phyloP scores from a whole-genome alignment of 306 rosid genomes.

The Malus sieversii region DNA sequence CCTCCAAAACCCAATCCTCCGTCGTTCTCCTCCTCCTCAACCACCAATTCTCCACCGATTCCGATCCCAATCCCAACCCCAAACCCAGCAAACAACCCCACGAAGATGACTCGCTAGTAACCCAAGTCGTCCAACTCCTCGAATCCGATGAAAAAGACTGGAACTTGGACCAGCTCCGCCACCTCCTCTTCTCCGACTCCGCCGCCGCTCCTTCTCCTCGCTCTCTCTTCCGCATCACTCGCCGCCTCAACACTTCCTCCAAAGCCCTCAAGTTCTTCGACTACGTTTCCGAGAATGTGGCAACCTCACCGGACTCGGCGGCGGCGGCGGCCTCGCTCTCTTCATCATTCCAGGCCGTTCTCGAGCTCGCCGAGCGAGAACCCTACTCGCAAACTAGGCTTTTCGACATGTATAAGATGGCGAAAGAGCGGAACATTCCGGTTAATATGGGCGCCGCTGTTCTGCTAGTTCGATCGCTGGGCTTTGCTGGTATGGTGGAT shows the following conservation, averaged over 20 bases:
- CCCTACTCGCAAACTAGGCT: slow-evolving; percentile 29
- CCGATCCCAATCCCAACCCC: background rate
- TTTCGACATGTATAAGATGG: slow-evolving; percentile 30
- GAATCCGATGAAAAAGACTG: slow-evolving; percentile 32
- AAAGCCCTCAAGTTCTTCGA: slow-evolving; percentile 27
- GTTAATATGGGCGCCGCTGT: slow-evolving; percentile 23
- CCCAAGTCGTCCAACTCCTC: slow-evolving; percentile 44
- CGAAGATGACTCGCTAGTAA: slow-evolving; percentile 19
- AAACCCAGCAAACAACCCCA: background rate
- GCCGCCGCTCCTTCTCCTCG: slow-evolving; percentile 22
- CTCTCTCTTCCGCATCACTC: slow-evolving; percentile 37
- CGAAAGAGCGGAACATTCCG: slow-evolving; percentile 20
- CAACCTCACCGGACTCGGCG: background rate
- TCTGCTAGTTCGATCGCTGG: slow-evolving; percentile 32
- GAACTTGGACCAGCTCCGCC: slow-evolving; percentile 34
- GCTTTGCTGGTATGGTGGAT: slow-evolving; percentile 38
- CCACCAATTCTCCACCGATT: slow-evolving; percentile 16
- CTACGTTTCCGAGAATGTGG: slow-evolving; percentile 12
- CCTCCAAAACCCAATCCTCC: background rate
- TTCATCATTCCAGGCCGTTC: slow-evolving; percentile 38
- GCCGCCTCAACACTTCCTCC: slow-evolving; percentile 21
- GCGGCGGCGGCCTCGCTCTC: slow-evolving; percentile 10
- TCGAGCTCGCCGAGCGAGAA: slow-evolving; percentile 37
- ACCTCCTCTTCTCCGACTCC: slow-evolving; percentile 36
- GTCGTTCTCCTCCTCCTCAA: background rate